Base-by-base conservation (phyloP, 208 protist species). In the Zelonia costaricensis region DNA sequence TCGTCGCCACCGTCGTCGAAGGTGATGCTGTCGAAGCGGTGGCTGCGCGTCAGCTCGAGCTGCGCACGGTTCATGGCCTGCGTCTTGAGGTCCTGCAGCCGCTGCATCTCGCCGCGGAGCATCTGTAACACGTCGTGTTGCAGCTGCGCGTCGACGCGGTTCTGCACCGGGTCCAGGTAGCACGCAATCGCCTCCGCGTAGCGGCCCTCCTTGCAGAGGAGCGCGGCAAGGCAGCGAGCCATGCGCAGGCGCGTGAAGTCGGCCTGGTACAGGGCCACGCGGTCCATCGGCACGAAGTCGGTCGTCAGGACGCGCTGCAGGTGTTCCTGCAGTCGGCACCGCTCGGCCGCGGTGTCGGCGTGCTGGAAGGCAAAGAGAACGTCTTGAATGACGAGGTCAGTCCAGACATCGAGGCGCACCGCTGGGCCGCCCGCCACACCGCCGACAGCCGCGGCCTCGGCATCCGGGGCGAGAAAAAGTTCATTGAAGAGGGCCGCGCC, bases 121-220 rank as follows among this genome's bases (percentile, higher is more conserved):
- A 92, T 65, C 10, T 16, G 23, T 56, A 94, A 91, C 27, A 92
- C 74, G 44, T 76, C 78, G 33, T 72, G 60, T 7, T 72, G 53
- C 27, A 94, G 70, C 10, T 43, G 53, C 35, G 69, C 23, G 47
- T 94, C 84, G 1, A 69, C 31, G 9, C 42, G 22, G 40, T 80
- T 78, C 53, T 76, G 69, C 35, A 73, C 75, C 22, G 68, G 73
- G 40, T 83, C 68, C 27, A 86, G 56, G 74, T 82, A 92, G 59
- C 76, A 82, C 45, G 80, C 74, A 49, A 94, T 92, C 13, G 78
- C 82, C 23, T 84, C 75, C 4, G n/a, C 40, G 47, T 82, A 94
- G 27, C 80, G 46, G 25, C 60, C 56, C 25, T 80, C 68, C 12
- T 62, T 54, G 56, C 70, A 84, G 18, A 76, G 43, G 16, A 94